A percentile compares a stretch with the other conserved stretches of the same genome.
phyloP scores from a whole-genome alignment of 257 asterid genomes.

The Solanum paucissectum region DNA sequence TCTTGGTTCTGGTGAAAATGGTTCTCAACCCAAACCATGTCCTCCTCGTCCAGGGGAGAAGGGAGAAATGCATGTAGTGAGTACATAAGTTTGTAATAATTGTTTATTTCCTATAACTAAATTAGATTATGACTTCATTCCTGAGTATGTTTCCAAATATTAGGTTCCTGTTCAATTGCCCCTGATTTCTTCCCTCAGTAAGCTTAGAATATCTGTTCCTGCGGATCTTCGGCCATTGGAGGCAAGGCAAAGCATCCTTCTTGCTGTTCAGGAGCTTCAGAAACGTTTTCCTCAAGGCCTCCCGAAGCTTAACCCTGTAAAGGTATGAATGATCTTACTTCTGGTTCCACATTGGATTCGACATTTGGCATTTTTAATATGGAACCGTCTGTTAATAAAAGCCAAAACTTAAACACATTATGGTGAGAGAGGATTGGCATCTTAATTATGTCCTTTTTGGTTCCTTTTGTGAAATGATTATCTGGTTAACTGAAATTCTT shows the following conservation, averaged over 20 bases:
- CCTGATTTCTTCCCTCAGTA: slow-evolving; percentile 82
- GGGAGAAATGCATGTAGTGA: slow-evolving; percentile 99
- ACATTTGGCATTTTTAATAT: not conserved
- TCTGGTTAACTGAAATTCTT: not conserved
- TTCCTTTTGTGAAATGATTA: not conserved
- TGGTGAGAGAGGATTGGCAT: not conserved
- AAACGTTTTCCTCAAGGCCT: slow-evolving; percentile 87
- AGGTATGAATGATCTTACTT: slow-evolving; percentile 34
- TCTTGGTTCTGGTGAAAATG: slow-evolving; percentile 52
- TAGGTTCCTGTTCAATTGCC: slow-evolving; percentile 96
- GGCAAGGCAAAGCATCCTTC: slow-evolving; percentile 74
- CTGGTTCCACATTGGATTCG: not conserved
- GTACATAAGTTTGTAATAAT: slow-evolving; percentile 1
- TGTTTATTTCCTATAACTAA: not conserved
- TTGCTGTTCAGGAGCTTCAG: slow-evolving; percentile 81
- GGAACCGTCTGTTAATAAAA: not conserved
- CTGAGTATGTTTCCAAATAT: not conserved
- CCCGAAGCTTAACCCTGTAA: slow-evolving; percentile 83
- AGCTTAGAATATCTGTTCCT: slow-evolving; percentile 73
- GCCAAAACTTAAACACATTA: not conserved
- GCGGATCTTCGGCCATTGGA: slow-evolving; percentile 87
- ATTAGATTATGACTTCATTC: not conserved
- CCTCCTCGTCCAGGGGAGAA: slow-evolving; percentile 89
- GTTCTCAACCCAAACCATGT: slow-evolving; percentile 78
- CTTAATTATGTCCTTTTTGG: not conserved